Evolutionary conservation across 1,284 basidiomycete genomes (phyloP), one percentile per base, ranked within the genome.

Genomic region (Fomitiporia mediterranea): DNA sequence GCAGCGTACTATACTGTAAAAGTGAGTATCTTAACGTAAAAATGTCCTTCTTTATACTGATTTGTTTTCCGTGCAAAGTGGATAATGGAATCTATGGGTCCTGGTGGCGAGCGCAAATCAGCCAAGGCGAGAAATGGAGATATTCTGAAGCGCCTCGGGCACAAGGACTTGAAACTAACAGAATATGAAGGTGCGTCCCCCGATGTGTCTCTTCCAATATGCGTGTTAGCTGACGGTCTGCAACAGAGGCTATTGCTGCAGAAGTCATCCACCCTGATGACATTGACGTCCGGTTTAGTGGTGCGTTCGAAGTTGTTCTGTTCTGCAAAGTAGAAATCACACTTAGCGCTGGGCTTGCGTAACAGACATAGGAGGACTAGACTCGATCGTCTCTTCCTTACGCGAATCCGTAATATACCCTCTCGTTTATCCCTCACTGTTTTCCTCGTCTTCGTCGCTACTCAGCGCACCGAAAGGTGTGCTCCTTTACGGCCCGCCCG

Each of bases 401-500:
- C 86, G 93, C 55, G 96, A 99, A 76, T 94, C 94, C 58, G 88
- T 99, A 60, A 98, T 99, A 66, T 97, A 94, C 67, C 97, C 96
- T 1, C 81, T 99, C 42, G 86, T 91, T 60, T 97, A 92, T 65
- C 97, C 97, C 1, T 80, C 90, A 60, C 80, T 99, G 55, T 98
- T 98, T 76, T 77, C 81, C 7, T 77, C 86, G 0, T 82, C 85
- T 0, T 86, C 87, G 0, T 79, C 84, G 47, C 81, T 86, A 51
- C 79, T 84, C 65, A 83, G 77, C 15, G 86, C 90, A 8, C 88
- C 81, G 43, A 90, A 90, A 65, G 89, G 89, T 17, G 92, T 94
- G 4, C 77, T 95, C 6, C 79, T 95, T 8, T 94, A 89, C 65
- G 93, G 92, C 3, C 95, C 94, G 49, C 93, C 93, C 1, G 94